Conservation (phyloP, 164 flowering plant genomes). For the Houttuynia cordata region DNA sequence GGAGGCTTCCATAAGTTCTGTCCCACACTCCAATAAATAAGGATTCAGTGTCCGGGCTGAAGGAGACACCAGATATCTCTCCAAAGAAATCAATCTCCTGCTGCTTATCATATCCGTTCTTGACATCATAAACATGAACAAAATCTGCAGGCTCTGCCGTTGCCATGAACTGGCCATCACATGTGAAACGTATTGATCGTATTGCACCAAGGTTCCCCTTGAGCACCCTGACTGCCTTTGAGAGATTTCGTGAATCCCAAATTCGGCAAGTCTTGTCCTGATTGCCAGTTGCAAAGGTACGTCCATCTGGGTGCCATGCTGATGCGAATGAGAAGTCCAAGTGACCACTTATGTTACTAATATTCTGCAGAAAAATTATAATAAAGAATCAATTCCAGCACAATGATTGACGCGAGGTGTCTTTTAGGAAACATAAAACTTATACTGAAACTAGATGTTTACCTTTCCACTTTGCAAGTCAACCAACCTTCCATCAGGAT, state of each 20-base stretch:
- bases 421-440: too few species aligned
- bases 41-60: slow-evolving; percentile 87
- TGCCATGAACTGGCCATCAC: slow-evolving; percentile 85
- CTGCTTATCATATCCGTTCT: slow-evolving; percentile 54
- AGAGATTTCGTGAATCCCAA: slow-evolving; percentile 74
- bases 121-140: slow-evolving; percentile 67
- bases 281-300: slow-evolving; percentile 83
- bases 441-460: neutral
- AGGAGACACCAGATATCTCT: slow-evolving; percentile 82
- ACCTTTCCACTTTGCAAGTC: slow-evolving; percentile 86
- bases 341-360: slow-evolving; percentile 52
- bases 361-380: slow-evolving; percentile 28
- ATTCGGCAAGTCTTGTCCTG: slow-evolving; percentile 94
- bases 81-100: slow-evolving; percentile 96
- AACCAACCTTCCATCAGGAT: slow-evolving; percentile 60
- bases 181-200: slow-evolving; percentile 70
- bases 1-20: slow-evolving; percentile 84
- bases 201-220: slow-evolving; percentile 91
- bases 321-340: slow-evolving; percentile 92
- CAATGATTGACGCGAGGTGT: neutral
- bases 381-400: neutral
- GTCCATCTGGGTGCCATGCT: slow-evolving; percentile 92
- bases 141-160: slow-evolving; percentile 96
- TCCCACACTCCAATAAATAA: slow-evolving; percentile 92
- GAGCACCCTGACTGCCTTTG: slow-evolving; percentile 56